phyloP scores from a whole-genome alignment of 805 yeast genomes.

The Monosporozyma servazzii region DNA sequence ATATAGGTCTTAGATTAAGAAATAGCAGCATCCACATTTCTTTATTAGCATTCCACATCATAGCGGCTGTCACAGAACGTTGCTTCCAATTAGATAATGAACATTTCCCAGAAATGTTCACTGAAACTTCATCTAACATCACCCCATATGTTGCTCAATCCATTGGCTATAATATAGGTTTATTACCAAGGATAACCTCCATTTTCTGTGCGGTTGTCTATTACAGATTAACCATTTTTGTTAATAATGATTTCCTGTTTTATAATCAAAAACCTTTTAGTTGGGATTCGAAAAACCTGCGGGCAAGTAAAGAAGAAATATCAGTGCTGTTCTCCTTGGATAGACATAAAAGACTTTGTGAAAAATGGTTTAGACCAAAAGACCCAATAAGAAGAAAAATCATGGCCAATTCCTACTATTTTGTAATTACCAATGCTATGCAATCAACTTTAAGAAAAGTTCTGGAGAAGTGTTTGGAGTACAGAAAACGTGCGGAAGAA shows the following conservation, averaged over 20 bases:
- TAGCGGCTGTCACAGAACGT: constrained; percentile 8
- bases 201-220: constrained; percentile 4
- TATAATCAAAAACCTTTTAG: background rate
- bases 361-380: constrained; percentile 5
- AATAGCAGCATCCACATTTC: constrained; percentile 8
- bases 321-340: constrained; percentile 3
- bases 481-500: constrained; percentile 12
- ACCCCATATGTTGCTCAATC: constrained; percentile 15
- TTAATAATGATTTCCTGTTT: constrained; percentile 2
- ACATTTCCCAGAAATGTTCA: constrained; percentile 11
- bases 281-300: constrained; percentile 7
- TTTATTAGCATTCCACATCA: constrained; percentile 12
- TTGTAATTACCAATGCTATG: constrained; percentile 8
- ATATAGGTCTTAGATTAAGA: constrained; percentile 6
- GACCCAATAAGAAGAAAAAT: constrained; percentile 4
- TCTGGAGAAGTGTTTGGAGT: constrained; percentile 11
- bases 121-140: constrained; percentile 2
- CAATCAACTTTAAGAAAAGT: constrained; percentile 9
- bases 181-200: constrained; percentile 7
- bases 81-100: constrained; percentile 14
- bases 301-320: constrained; percentile 2
- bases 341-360: constrained; percentile 6
- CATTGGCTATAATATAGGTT: background rate
- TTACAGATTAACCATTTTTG: constrained; percentile 4
- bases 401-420: constrained; percentile 4